These are phyloP conservation scores for Aspergillus cristatus DNA, from an alignment of 495 filamentous ascomycete genomes.

Conservation along the genomic window DNA sequence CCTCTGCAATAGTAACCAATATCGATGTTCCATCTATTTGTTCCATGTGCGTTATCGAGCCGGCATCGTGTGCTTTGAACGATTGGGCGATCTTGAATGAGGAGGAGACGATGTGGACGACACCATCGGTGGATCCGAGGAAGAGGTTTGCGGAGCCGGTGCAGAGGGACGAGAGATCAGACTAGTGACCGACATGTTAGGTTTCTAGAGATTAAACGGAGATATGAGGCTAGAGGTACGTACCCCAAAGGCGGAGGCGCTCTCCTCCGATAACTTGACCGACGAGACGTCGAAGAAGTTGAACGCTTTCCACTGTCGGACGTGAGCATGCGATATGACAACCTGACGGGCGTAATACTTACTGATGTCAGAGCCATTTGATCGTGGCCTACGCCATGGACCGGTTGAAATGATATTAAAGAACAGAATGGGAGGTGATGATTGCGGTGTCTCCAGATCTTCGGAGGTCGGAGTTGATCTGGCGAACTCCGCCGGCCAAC, in stretches of 20 bases:
- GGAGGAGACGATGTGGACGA: slow-evolving; percentile 75
- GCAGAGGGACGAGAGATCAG: slow-evolving; percentile 58
- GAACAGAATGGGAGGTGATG: too few relatives aligned
- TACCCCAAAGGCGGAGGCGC: slow-evolving; percentile 53
- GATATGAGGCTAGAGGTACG: too few relatives aligned
- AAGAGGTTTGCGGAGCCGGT: slow-evolving; percentile 88
- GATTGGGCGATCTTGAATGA: slow-evolving; percentile 78
- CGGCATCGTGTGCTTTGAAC: slow-evolving; percentile 75
- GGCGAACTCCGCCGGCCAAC: too few relatives aligned
- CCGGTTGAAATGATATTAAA: slow-evolving; percentile 7
- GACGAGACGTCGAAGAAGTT: slow-evolving; percentile 95
- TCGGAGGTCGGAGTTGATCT: slow-evolving; percentile 14
- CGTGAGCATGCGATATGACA: neutral
- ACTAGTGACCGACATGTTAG: slow-evolving; percentile 31
- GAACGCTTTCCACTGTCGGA: slow-evolving; percentile 87
- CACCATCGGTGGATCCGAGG: slow-evolving; percentile 73
- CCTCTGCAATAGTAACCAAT: slow-evolving; percentile 81
- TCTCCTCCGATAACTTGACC: slow-evolving; percentile 70
- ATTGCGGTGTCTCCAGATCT: too few relatives aligned
- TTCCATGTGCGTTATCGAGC: slow-evolving; percentile 85
- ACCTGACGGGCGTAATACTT: neutral
- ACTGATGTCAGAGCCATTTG: slow-evolving; percentile 44
- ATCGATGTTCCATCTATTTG: slow-evolving; percentile 83
- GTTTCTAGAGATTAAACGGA: slow-evolving; percentile 1
- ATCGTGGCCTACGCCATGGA: slow-evolving; percentile 26